A percentile compares a stretch with the other conserved stretches of the same genome.
phyloP scores from a whole-genome alignment of 2,329 filamentous ascomycete genomes.

The Microcyclospora pomicola region DNA sequence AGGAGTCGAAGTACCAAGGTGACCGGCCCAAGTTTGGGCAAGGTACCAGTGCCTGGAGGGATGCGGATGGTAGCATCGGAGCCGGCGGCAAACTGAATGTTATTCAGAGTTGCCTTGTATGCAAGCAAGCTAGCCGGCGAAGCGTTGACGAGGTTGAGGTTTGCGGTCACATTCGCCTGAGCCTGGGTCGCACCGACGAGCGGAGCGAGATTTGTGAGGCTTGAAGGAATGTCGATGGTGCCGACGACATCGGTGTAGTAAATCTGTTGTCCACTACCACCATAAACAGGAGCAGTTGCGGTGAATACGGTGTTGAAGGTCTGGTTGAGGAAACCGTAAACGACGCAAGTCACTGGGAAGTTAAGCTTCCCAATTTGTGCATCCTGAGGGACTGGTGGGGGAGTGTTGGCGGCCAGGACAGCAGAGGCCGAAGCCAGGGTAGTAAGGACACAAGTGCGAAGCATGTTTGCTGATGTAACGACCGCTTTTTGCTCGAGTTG shows the following conservation, averaged over 20 bases:
- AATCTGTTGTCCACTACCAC: conserved; percentile 1
- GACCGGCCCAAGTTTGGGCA: conserved; percentile 1
- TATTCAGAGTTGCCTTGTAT: conserved; percentile 1
- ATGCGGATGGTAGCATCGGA: conserved; percentile 1
- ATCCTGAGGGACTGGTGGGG: background rate
- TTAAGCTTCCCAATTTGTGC: conserved; percentile 2
- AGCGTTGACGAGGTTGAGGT: conserved; percentile 1
- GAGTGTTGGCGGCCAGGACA: background rate
- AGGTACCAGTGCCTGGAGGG: conserved; percentile 1
- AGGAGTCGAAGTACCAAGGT: background rate
- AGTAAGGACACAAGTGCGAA: too few relatives aligned
- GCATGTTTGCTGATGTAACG: too few relatives aligned
- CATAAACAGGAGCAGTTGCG: conserved; percentile 1
- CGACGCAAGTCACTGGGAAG: conserved; percentile 2
- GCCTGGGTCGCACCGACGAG: conserved; percentile 1
- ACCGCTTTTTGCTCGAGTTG: too few relatives aligned
- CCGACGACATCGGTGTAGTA: conserved; percentile 4
- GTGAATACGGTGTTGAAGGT: conserved; percentile 3
- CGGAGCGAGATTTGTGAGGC: background rate
- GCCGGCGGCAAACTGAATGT: conserved; percentile 1
- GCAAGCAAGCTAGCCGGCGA: background rate
- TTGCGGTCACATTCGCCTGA: conserved; percentile 1
- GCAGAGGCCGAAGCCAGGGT: background rate
- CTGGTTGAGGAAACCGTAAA: background rate
- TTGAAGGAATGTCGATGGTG: conserved; percentile 1